Conservation (phyloP, 2,329 filamentous ascomycete species). For the Botrytis hyacinthi region DNA sequence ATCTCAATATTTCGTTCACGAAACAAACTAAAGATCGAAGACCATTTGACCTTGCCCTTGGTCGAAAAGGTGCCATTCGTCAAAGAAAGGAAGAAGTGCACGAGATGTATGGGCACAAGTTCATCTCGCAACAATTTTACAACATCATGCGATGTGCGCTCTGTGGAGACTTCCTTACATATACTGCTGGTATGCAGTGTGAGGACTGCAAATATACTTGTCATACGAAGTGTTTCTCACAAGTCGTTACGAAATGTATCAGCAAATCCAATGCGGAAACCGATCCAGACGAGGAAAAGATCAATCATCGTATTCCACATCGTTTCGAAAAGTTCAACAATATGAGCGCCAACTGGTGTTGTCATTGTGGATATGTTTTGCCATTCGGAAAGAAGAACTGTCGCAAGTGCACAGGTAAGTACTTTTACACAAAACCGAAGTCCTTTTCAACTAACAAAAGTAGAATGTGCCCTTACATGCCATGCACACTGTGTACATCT, state of each 20-base stretch:
- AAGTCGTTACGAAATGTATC: slow-evolving; percentile 98
- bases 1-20: slow-evolving; percentile 85
- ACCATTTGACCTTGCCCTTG: slow-evolving; percentile 83
- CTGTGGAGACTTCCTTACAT: slow-evolving; percentile 97
- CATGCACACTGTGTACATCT: slow-evolving; percentile 91
- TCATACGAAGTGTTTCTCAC: slow-evolving; percentile 94
- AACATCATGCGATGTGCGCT: slow-evolving; percentile 99
- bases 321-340: slow-evolving; percentile 96
- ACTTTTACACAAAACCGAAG: background rate
- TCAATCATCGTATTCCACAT: slow-evolving; percentile 98
- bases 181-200: slow-evolving; percentile 98
- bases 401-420: slow-evolving; percentile 80
- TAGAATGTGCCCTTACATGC: slow-evolving; percentile 87
- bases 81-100: slow-evolving; percentile 98
- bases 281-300: slow-evolving; percentile 98
- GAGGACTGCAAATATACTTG: slow-evolving; percentile 99
- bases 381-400: slow-evolving; percentile 94
- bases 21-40: slow-evolving; percentile 85
- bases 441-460: slow-evolving; percentile 35
- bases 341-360: slow-evolving; percentile 98
- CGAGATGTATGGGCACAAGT: slow-evolving; percentile 99
- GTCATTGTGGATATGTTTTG: slow-evolving; percentile 94
- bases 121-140: slow-evolving; percentile 98
- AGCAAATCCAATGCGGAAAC: slow-evolving; percentile 99
- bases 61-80: slow-evolving; percentile 91